Percentiles rank a stretch among this genome's conserved stretches.
Evolutionary conservation across 2,329 filamentous ascomycete genomes (phyloP).

Genomic region (Acephala macrosclerotiorum): DNA sequence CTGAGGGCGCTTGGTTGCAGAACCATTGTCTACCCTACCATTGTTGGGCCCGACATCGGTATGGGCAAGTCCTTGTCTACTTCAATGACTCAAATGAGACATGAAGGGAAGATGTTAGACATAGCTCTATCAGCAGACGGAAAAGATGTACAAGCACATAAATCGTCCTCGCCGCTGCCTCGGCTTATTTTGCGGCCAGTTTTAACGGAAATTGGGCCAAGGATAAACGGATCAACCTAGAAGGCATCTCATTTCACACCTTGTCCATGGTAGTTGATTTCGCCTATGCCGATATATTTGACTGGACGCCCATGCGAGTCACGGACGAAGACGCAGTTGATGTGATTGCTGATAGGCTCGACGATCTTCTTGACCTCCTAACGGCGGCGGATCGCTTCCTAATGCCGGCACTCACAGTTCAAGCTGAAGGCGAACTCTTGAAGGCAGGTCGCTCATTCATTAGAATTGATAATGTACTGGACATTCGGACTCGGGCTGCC

Average conservation of each 20-base stretch:
- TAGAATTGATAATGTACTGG: conserved; percentile 33
- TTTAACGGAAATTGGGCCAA: conserved; percentile 22
- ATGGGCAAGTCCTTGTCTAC: conserved; percentile 13
- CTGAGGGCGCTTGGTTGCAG: conserved; percentile 35
- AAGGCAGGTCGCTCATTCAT: conserved; percentile 28
- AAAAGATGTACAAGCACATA: conserved; percentile 31
- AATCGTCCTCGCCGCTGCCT: conserved; percentile 31
- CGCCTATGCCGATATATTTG: conserved; percentile 34
- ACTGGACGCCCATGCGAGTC: conserved; percentile 36
- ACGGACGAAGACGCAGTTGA: conserved; percentile 24
- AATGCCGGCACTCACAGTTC: conserved; percentile 27
- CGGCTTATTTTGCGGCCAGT: conserved; percentile 27
- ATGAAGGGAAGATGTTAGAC: conserved; percentile 28
- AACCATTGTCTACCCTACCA: conserved; percentile 34
- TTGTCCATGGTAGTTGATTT: conserved; percentile 35
- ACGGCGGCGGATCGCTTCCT: conserved; percentile 37
- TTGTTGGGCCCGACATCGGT: conserved; percentile 13
- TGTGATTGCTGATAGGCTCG: conserved; percentile 29
- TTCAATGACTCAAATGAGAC: conserved; percentile 24
- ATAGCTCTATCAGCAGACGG: conserved; percentile 31
- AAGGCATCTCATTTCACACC: conserved; percentile 32
- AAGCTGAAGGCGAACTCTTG: conserved; percentile 35
- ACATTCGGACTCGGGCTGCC: conserved; percentile 20
- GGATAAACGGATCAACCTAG: conserved; percentile 29
- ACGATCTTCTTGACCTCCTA: conserved; percentile 35